A percentile compares a stretch with the other conserved stretches of the same genome.
Conservation (phyloP, 768 basidiomycete species). For the Hemileccinum rubropunctum region DNA sequence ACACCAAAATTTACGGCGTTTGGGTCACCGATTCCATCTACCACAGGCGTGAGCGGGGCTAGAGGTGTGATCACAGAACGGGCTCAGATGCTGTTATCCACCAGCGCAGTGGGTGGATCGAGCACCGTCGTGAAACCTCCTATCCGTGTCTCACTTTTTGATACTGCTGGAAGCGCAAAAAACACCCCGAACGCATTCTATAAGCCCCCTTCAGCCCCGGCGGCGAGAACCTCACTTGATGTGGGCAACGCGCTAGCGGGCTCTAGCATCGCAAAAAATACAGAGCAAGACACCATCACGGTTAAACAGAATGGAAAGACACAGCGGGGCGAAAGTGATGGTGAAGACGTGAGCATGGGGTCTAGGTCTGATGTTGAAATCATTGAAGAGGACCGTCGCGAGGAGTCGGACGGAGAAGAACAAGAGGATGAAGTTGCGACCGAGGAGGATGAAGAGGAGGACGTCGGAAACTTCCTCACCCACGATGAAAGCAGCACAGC, state of each 20-base stretch:
- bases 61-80: slow-evolving; percentile 16
- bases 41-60: neutral
- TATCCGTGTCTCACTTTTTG: slow-evolving; percentile 35
- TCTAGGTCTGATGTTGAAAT: slow-evolving; percentile 18
- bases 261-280: neutral
- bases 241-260: neutral
- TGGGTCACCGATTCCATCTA: slow-evolving; percentile 21
- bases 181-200: slow-evolving; percentile 66
- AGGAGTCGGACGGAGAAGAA: slow-evolving; percentile 1
- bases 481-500: slow-evolving; percentile 15
- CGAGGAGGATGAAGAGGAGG: slow-evolving; percentile 15
- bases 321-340: neutral
- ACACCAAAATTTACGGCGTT: slow-evolving; percentile 27
- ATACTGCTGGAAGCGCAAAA: slow-evolving; percentile 46
- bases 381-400: slow-evolving; percentile 3
- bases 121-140: slow-evolving; percentile 4
- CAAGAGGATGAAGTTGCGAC: slow-evolving; percentile 1
- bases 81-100: slow-evolving; percentile 15
- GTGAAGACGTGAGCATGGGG: slow-evolving; percentile 23
- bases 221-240: neutral
- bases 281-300: neutral
- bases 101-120: neutral
- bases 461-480: slow-evolving; percentile 17
- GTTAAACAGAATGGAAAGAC: slow-evolving; percentile 8
- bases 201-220: slow-evolving; percentile 40